phyloP scores from a whole-genome alignment of 2,329 filamentous ascomycete genomes.

The Colletotrichum caudatum region DNA sequence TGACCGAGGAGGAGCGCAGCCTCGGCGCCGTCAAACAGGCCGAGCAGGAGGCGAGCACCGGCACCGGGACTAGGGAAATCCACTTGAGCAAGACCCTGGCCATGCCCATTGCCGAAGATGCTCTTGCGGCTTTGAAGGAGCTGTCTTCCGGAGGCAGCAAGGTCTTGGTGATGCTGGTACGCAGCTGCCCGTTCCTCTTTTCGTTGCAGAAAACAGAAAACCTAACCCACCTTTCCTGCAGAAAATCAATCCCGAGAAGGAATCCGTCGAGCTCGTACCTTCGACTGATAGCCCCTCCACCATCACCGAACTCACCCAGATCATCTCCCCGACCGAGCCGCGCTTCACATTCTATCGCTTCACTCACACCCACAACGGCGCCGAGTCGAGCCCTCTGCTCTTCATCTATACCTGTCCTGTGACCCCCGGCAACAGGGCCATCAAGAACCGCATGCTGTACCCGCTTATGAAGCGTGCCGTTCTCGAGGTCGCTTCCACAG shows the following conservation, averaged over 20 bases:
- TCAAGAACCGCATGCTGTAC: slow-evolving; percentile 89
- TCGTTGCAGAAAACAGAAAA: not conserved
- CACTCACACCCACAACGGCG: slow-evolving; percentile 66
- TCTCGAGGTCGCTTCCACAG: slow-evolving; percentile 72
- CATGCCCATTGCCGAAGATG: slow-evolving; percentile 72
- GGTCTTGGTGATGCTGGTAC: slow-evolving; percentile 74
- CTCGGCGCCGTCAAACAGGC: slow-evolving; percentile 79
- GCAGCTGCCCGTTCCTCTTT: not conserved
- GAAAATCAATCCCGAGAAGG: slow-evolving; percentile 79
- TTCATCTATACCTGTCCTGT: slow-evolving; percentile 88
- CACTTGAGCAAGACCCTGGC: slow-evolving; percentile 68
- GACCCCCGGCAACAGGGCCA: slow-evolving; percentile 71
- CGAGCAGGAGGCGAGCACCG: slow-evolving; percentile 79
- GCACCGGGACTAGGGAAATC: slow-evolving; percentile 71
- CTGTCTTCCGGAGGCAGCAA: slow-evolving; percentile 65
- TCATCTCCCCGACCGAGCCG: slow-evolving; percentile 76
- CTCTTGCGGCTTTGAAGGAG: slow-evolving; percentile 71
- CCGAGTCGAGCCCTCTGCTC: slow-evolving; percentile 69
- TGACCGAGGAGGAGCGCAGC: slow-evolving; percentile 82
- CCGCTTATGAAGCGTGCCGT: slow-evolving; percentile 77
- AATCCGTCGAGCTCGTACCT: slow-evolving; percentile 75
- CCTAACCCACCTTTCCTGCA: slow-evolving; percentile 47
- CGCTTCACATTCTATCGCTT: slow-evolving; percentile 84
- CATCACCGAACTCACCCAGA: slow-evolving; percentile 67
- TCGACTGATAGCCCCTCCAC: slow-evolving; percentile 64